phyloP scores from a whole-genome alignment of 2,329 filamentous ascomycete genomes.

The Tetracladium maxilliforme region DNA sequence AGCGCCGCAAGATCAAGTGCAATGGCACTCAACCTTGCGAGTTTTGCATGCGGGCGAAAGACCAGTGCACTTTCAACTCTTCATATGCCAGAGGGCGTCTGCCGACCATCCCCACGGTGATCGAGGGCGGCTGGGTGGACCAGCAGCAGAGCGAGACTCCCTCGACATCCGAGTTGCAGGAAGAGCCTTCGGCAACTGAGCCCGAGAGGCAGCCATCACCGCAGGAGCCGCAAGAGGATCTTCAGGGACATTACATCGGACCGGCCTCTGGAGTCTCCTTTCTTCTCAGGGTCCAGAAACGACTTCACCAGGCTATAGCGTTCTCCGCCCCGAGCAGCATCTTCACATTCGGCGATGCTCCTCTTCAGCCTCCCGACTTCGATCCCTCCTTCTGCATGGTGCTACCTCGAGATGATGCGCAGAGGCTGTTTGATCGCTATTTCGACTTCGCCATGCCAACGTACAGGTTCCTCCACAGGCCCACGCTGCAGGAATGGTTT shows the following conservation, averaged over 20 bases:
- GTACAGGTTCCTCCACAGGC: slow-evolving; percentile 25
- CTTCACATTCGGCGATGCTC: slow-evolving; percentile 32
- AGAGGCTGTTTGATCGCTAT: slow-evolving; percentile 18
- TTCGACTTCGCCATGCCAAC: slow-evolving; percentile 25
- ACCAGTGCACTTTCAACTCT: slow-evolving; percentile 30
- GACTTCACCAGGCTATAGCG: slow-evolving; percentile 23
- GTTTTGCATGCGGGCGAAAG: slow-evolving; percentile 15
- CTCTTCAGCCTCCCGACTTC: slow-evolving; percentile 24
- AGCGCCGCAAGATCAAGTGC: slow-evolving; percentile 27
- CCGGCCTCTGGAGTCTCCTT: slow-evolving; percentile 31
- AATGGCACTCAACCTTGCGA: slow-evolving; percentile 22
- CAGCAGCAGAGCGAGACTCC: no score
- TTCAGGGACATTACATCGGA: slow-evolving; percentile 29
- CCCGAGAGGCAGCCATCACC: no score
- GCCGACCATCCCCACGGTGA: no score
- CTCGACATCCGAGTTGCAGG: slow-evolving; percentile 5
- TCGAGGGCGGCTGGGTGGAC: no score
- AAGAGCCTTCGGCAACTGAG: slow-evolving; percentile 15
- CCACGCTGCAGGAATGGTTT: slow-evolving; percentile 24
- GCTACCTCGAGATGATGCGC: slow-evolving; percentile 14
- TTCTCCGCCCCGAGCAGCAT: slow-evolving; percentile 25
- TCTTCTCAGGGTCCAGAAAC: slow-evolving; percentile 30
- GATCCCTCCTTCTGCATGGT: slow-evolving; percentile 24
- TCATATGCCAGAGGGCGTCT: slow-evolving; percentile 29
- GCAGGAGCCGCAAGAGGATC: slow-evolving; percentile 26